Base-by-base conservation (phyloP, 495 filamentous ascomycete genomes). In the Pseudomonodictys pantanalensis region DNA sequence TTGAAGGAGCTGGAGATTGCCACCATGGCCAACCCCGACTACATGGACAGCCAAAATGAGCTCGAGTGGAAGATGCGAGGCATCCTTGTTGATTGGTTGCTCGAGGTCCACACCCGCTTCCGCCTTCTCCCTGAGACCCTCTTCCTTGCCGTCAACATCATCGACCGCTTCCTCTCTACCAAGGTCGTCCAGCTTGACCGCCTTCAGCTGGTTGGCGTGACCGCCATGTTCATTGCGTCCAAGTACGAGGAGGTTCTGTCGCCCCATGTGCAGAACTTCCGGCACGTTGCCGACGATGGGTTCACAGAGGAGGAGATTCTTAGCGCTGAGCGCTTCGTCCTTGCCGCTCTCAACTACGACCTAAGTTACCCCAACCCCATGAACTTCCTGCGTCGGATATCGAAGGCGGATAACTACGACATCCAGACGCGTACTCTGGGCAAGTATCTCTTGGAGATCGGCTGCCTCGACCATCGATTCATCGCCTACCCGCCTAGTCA, bases 371-470 rank as follows among this genome's bases (percentile, higher is more conserved):
- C 93, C 28, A 98, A 98, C 73, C 93, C 93, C 8, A 97, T 98
- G 93, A 97, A 98, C 81, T 98, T 98, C 77, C 83, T 98, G 50
- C 87, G 93, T 30, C 86, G 95, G 56, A 97, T 98, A 73, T 97
- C 92, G 39, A 98, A 98, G 77, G 93, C 93, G 56, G 95, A 97
- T 74, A 90, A 91, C 73, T 97, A 97, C 74, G 91, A 97, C 69
- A 95, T 97, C 62, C 89, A 97, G 73, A 96, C 92, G 32, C 87
- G 93, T 62, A 98, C 93, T 23, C 81, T 98, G 28, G 93, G 89
- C 64, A 98, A 98, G 77, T 98, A 97, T 73, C 81, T 98, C n/a
- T 89, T 95, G 80, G 93, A 98, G 77, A 96, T 98, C 69, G 92
- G 90, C 71, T 79, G 96, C 57, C 78, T 98, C 11, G 93, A 98